phyloP scores from a whole-genome alignment of 805 yeast species.

The Candida manassasensis region DNA sequence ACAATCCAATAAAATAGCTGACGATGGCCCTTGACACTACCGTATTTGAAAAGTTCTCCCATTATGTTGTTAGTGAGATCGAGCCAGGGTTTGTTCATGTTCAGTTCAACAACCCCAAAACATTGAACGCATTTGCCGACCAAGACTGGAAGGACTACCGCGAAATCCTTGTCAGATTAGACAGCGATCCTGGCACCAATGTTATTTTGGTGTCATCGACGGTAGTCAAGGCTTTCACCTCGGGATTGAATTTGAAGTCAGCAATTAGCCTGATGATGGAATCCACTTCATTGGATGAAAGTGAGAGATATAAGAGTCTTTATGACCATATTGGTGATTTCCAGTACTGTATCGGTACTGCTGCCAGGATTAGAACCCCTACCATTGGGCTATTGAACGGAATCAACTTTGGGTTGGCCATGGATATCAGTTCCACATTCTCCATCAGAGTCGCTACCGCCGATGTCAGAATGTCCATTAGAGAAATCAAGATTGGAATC shows the following conservation, averaged over 20 bases:
- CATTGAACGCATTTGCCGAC: slow-evolving; percentile 54
- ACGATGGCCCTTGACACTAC: too few relatives aligned
- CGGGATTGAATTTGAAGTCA: slow-evolving; percentile 60
- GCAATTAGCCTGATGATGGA: slow-evolving; percentile 11
- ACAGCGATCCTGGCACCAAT: slow-evolving; percentile 40
- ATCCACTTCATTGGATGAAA: slow-evolving; percentile 2
- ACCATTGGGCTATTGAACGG: slow-evolving; percentile 70
- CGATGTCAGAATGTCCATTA: slow-evolving; percentile 52
- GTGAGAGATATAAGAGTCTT: slow-evolving; percentile 12
- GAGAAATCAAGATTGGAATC: slow-evolving; percentile 70
- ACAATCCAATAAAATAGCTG: too few relatives aligned
- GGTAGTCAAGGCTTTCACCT: slow-evolving; percentile 50
- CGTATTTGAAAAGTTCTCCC: slow-evolving; percentile 22
- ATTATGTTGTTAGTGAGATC: slow-evolving; percentile 38
- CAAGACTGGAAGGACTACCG: slow-evolving; percentile 56
- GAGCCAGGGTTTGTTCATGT: slow-evolving; percentile 50
- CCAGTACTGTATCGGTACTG: slow-evolving; percentile 51
- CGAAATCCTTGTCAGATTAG: slow-evolving; percentile 42
- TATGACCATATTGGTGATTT: slow-evolving; percentile 44
- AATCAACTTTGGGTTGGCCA: slow-evolving; percentile 56
- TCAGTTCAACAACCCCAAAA: slow-evolving; percentile 56
- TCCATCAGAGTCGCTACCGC: slow-evolving; percentile 53
- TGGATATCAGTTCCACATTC: slow-evolving; percentile 59
- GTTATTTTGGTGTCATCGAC: slow-evolving; percentile 54
- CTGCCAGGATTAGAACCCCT: slow-evolving; percentile 49